Conservation (phyloP, 1,284 basidiomycete species). For the Coniferiporia sulphurascens region DNA sequence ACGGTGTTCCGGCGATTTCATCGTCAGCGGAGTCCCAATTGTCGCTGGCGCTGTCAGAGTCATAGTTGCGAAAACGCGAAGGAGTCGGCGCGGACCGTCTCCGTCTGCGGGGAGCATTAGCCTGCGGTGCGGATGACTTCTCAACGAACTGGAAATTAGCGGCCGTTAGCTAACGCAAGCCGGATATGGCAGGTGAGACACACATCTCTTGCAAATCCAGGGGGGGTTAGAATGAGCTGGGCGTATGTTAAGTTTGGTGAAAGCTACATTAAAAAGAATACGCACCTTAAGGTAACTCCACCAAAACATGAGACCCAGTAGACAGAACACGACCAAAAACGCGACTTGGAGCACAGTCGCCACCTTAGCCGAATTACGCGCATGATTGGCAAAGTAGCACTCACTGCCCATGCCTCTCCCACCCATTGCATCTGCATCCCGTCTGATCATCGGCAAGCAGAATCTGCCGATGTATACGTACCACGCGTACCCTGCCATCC, state of each 20-base stretch:
- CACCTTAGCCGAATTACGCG: slow-evolving; percentile 4
- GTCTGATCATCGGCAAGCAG: slow-evolving; percentile 57
- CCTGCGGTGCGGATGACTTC: slow-evolving; percentile 8
- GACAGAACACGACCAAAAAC: slow-evolving; percentile 50
- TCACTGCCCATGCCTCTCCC: slow-evolving; percentile 52
- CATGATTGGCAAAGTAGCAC: slow-evolving; percentile 26
- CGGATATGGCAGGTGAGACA: neutral
- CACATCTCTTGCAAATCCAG: slow-evolving; percentile 68
- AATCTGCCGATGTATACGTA: slow-evolving; percentile 72
- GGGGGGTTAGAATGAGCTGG: slow-evolving; percentile 59
- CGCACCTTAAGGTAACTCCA: slow-evolving; percentile 68
- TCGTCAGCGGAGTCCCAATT: slow-evolving; percentile 10
- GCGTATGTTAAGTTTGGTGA: neutral
- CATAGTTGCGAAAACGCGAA: slow-evolving; percentile 1
- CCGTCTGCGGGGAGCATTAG: neutral
- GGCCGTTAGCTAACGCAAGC: slow-evolving; percentile 25
- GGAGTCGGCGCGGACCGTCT: neutral
- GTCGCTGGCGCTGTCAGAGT: neutral
- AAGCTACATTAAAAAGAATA: neutral
- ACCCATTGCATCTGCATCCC: slow-evolving; percentile 36
- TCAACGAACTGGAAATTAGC: slow-evolving; percentile 3
- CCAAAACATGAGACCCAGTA: slow-evolving; percentile 62
- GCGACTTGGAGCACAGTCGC: slow-evolving; percentile 39
- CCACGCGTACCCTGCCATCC: slow-evolving; percentile 52
- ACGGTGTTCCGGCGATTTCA: slow-evolving; percentile 38